Evolutionary conservation across 2,329 filamentous ascomycete genomes (phyloP).

Genomic region (Fusarium euwallaceae): DNA sequence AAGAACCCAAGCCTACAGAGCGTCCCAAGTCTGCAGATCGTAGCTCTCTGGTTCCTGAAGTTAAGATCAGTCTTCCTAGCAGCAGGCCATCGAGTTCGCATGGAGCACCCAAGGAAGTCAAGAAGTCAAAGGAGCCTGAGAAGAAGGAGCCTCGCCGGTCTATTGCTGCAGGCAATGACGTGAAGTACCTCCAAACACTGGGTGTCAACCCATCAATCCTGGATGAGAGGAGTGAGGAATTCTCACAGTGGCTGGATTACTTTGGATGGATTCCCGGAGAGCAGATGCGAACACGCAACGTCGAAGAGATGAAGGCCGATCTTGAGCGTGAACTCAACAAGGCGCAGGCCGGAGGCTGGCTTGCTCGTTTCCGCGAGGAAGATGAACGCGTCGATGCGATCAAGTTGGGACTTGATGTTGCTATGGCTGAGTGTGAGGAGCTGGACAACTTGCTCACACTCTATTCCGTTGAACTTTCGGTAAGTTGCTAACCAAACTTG

Average conservation of each 20-base stretch:
- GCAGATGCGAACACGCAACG: conserved; percentile 78
- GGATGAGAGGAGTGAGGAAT: conserved; percentile 81
- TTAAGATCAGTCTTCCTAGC: conserved; percentile 68
- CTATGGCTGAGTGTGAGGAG: conserved; percentile 96
- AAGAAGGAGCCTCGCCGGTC: conserved; percentile 68
- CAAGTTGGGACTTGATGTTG: conserved; percentile 85
- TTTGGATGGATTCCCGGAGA: conserved; percentile 88
- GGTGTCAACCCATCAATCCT: conserved; percentile 84
- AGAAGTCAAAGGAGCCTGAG: conserved; percentile 45
- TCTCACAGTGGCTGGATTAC: conserved; percentile 85
- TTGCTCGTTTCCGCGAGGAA: conserved; percentile 85
- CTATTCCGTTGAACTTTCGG: conserved; percentile 93
- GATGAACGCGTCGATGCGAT: conserved; percentile 92
- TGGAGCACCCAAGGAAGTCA: conserved; percentile 52
- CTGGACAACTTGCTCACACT: conserved; percentile 93
- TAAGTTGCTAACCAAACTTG: conserved; percentile 59
- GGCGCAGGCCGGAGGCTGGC: conserved; percentile 92
- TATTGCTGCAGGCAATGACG: conserved; percentile 78
- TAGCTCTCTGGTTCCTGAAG: conserved; percentile 63
- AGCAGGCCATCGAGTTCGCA: conserved; percentile 58
- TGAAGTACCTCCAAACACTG: conserved; percentile 81
- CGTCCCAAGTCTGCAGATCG: conserved; percentile 50
- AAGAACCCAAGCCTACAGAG: conserved; percentile 32
- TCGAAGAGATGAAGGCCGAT: conserved; percentile 85
- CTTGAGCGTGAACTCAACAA: conserved; percentile 90